A percentile compares a stretch with the other conserved stretches of the same genome.
Evolutionary conservation across 495 filamentous ascomycete genomes (phyloP).

Genomic region (Penicillium egyptiacum): DNA sequence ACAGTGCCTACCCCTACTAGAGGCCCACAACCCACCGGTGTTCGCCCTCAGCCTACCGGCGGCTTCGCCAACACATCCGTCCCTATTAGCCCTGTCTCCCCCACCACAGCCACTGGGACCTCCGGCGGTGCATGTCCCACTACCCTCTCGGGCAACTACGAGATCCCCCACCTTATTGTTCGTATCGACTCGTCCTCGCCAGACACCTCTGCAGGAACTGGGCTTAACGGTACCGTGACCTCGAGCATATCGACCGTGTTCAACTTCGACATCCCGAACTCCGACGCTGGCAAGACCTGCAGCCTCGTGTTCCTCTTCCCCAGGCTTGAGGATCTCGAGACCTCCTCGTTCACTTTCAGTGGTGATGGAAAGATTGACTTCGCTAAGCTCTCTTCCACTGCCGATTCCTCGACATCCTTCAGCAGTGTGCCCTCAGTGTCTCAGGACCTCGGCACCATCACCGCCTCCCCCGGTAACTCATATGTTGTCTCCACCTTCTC

Average conservation of each 20-base stretch:
- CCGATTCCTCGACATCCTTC: slow-evolving; percentile 47
- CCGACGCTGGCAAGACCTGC: slow-evolving; percentile 58
- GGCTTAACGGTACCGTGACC: slow-evolving; percentile 54
- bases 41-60: slow-evolving; percentile 13
- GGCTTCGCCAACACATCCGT: slow-evolving; percentile 5
- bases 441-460: slow-evolving; percentile 46
- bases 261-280: slow-evolving; percentile 65
- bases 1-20: background rate
- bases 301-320: slow-evolving; percentile 68
- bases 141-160: slow-evolving; percentile 50
- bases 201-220: slow-evolving; percentile 50
- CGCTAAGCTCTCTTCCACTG: slow-evolving; percentile 42
- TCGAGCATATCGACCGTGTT: slow-evolving; percentile 59
- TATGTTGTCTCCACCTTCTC: slow-evolving; percentile 56
- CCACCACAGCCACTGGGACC: slow-evolving; percentile 16
- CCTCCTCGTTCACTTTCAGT: slow-evolving; percentile 56
- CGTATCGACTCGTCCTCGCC: slow-evolving; percentile 60
- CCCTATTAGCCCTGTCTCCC: slow-evolving; percentile 12
- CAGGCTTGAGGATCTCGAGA: slow-evolving; percentile 47
- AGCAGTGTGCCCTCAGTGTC: slow-evolving; percentile 48
- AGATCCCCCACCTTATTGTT: slow-evolving; percentile 68
- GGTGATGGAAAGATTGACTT: slow-evolving; percentile 60
- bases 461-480: slow-evolving; percentile 55
- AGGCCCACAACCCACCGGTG: background rate
- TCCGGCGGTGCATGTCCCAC: slow-evolving; percentile 46